These are phyloP conservation scores for Syzygium syzygioides DNA, from an alignment of 441 rosid species.

Conservation along the genomic window DNA sequence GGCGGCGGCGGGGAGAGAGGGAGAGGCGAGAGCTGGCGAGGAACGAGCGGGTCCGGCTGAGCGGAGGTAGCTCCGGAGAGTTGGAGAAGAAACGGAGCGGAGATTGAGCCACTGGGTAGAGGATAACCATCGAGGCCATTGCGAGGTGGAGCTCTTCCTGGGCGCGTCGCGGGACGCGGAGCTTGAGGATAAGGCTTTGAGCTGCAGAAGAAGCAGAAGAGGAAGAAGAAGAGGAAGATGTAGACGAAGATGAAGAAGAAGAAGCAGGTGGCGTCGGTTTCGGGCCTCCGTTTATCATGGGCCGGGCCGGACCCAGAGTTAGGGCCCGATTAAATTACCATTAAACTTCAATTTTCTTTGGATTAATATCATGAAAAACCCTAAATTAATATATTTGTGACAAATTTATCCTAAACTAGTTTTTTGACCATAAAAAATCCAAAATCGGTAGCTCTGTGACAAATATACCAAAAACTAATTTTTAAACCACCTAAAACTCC, in stretches of 20 bases:
- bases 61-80: background rate
- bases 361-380: too few relatives aligned
- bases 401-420: too few relatives aligned
- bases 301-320: background rate
- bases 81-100: conserved; percentile 17
- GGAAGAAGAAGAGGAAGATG: accelerated
- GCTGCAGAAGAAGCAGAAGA: background rate
- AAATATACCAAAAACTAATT: too few relatives aligned
- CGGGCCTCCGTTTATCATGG: background rate
- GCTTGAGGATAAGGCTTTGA: background rate
- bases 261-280: background rate
- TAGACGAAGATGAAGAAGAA: accelerated
- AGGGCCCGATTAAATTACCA: background rate
- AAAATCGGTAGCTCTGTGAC: too few relatives aligned
- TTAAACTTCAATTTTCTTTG: too few relatives aligned
- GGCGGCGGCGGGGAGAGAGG: background rate
- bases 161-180: background rate
- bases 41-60: background rate
- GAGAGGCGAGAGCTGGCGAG: background rate
- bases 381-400: accelerated
- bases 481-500: too few relatives aligned
- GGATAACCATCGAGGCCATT: conserved; percentile 34
- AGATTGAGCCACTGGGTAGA: conserved; percentile 30
- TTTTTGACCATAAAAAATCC: too few relatives aligned
- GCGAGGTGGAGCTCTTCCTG: background rate